These are phyloP conservation scores for Mucor velutinosus DNA, from an alignment of 371 early-diverging fungal species.

Conservation along the genomic window DNA sequence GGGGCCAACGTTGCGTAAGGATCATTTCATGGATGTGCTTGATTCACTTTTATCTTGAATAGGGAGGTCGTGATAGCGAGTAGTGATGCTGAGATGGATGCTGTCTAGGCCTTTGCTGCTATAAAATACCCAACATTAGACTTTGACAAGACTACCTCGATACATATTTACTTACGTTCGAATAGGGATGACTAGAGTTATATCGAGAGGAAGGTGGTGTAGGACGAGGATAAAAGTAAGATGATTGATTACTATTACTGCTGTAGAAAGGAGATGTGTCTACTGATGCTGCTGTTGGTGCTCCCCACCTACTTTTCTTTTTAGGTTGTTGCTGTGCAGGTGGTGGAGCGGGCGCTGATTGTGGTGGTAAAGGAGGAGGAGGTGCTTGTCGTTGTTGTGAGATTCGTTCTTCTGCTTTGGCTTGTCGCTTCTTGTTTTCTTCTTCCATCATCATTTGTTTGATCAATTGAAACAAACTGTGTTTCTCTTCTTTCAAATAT, in stretches of 20 bases:
- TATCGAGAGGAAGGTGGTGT: constrained; percentile 6
- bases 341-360: not conserved
- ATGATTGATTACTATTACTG: not conserved
- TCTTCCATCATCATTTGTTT: constrained; percentile 24
- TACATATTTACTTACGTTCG: not conserved
- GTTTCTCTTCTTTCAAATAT: constrained; percentile 28
- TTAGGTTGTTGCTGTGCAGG: not conserved
- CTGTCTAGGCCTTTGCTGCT: constrained; percentile 7
- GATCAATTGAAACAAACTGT: constrained; percentile 26
- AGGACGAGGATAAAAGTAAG: constrained; percentile 15
- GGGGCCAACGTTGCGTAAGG: not conserved
- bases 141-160: not conserved
- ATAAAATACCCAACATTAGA: not conserved
- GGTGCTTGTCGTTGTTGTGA: not conserved
- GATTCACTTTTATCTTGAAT: constrained; percentile 9
- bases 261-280: not conserved
- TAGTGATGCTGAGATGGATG: constrained; percentile 7
- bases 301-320: constrained; percentile 18
- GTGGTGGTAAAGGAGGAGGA: not conserved
- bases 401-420: not conserved
- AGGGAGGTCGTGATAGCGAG: constrained; percentile 10
- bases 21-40: not conserved
- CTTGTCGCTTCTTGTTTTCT: constrained; percentile 14
- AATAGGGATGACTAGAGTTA: constrained; percentile 11
- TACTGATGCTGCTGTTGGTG: not conserved